These are phyloP conservation scores for Monosporozyma solicola DNA, from an alignment of 805 yeast genomes.

Conservation along the genomic window DNA sequence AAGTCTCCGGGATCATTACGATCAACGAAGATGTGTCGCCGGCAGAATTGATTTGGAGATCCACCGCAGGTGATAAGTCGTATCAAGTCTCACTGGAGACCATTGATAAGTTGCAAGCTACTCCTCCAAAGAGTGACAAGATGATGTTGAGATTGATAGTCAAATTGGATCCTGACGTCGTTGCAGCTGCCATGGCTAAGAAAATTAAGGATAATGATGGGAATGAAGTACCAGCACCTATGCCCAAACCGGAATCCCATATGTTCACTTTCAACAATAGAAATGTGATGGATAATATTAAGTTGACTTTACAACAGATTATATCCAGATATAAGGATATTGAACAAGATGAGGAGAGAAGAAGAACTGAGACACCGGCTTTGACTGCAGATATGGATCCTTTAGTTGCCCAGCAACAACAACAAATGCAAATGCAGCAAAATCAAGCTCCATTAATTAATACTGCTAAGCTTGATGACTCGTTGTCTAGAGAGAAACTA, in stretches of 20 bases:
- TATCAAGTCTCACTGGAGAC: constrained; percentile 35
- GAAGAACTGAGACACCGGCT: constrained; percentile 13
- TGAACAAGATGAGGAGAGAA: constrained; percentile 33
- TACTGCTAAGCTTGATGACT: constrained; percentile 34
- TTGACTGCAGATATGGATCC: neutral
- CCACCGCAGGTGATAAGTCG: constrained; percentile 42
- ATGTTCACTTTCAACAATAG: constrained; percentile 61
- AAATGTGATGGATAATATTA: constrained; percentile 66
- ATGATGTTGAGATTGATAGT: constrained; percentile 56
- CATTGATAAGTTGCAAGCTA: constrained; percentile 51
- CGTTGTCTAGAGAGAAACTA: constrained; percentile 48
- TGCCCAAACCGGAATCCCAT: constrained; percentile 21
- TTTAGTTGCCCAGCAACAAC: constrained; percentile 1
- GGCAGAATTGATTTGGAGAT: constrained; percentile 46
- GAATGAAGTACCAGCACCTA: constrained; percentile 17
- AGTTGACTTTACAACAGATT: constrained; percentile 56
- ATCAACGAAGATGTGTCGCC: constrained; percentile 50
- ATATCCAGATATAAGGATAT: constrained; percentile 56
- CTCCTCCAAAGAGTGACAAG: constrained; percentile 57
- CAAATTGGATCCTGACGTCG: constrained; percentile 27
- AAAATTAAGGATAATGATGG: constrained; percentile 24
- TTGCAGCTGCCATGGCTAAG: constrained; percentile 8
- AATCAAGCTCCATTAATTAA: constrained; percentile 25
- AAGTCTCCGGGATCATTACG: constrained; percentile 47
- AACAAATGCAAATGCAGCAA: constrained; percentile 18